Evolutionary conservation across 768 basidiomycete species (phyloP), one percentile per base, ranked within the genome.

Genomic region (Termitomyces titanicus): DNA sequence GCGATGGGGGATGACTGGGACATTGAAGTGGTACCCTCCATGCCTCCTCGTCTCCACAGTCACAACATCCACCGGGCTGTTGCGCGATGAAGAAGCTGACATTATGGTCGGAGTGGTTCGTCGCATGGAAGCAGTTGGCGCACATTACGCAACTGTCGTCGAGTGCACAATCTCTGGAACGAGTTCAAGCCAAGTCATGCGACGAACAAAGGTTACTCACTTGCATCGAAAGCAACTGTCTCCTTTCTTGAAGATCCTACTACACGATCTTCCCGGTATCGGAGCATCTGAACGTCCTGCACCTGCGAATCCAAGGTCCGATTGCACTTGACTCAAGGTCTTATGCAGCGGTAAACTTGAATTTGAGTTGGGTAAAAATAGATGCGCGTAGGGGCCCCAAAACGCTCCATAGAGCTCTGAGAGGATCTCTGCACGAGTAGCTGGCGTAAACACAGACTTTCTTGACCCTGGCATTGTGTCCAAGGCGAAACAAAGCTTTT

Each of bases 201-300:
- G n/a, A 48, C 29, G n/a, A 59, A 18, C 43, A 47, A 37, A 17
- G 34, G 29, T 11, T 27, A 76, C 92, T 75, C 65, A 93, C 93
- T 92, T 92, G 89, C 94, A 96, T 47, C 93, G 80, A 70, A 94
- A 96, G 63, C 94, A 94, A 62, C 87, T 86, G 70, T 97, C 94
- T 20, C 94, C 94, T 63, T 90, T 90, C 69, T 85, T 87, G 72
- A 96, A 92, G 39, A 94, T 89, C 65, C 89, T 83, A 2, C 85
- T 88, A 65, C 94, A 96, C 0, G 87, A 81, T 58, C 85, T 77
- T 9, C 89, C 91, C n/a, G 85, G 86, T 17, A 81, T 69, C 0
- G 83, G 66, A 9, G 78, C 78, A 24, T 84, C 82, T 27, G 83
- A 80, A 56, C 78, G 78, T n/a, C 81, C 84, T 9, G 80, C 83